Base-by-base conservation (phyloP, 1,139 yeast genomes). In the Nakaseomyces uthaithaninus region DNA sequence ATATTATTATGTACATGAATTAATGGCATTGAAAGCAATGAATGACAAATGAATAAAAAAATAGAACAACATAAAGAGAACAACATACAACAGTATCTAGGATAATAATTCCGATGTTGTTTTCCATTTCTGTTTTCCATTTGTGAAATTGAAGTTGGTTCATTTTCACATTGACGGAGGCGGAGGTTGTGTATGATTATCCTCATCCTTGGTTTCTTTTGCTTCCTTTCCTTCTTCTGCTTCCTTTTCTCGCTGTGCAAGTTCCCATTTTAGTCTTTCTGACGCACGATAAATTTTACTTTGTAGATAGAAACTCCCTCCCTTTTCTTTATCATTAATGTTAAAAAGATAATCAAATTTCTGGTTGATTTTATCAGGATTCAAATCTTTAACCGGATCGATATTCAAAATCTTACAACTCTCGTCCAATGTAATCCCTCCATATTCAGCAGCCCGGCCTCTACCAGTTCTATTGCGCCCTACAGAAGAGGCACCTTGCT, bases 271-370 rank as follows among this genome's bases (percentile, higher is more conserved):
- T 42, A 78, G 58, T 44, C 85, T 63, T 55, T 78, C 84, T 65
- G 76, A 72, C n/a, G 91, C 86, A 60, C 95, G 76, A 61, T 77
- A 87, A 27, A 91, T 91, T 65, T 91, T 91, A 43, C 93, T 80
- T 61, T 91, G 98, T 40, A 91, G 62, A 58, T 89, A 91, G 60
- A 91, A 89, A 34, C 94, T 82, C 39, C 94, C 95, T 12, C 95
- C 95, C 63, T 89, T 86, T 45, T 87, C 96, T 62, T 86, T 86
- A 31, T 93, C 77, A 65, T 91, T 91, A 46, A 86, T 84, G 36
- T 82, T 86, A 54, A 89, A 91, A 51, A 91, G 66, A 54, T 86
- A 86, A 47, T 80, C 75, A 65, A 83, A 91, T 59, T 84, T 82
- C 53, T 77, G 76, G 50, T 83, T 77, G 33, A 89, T 69, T 49